Evolutionary conservation across 495 filamentous ascomycete species (phyloP), one percentile per base, ranked within the genome.

Genomic region (Rusavskia elegans): DNA sequence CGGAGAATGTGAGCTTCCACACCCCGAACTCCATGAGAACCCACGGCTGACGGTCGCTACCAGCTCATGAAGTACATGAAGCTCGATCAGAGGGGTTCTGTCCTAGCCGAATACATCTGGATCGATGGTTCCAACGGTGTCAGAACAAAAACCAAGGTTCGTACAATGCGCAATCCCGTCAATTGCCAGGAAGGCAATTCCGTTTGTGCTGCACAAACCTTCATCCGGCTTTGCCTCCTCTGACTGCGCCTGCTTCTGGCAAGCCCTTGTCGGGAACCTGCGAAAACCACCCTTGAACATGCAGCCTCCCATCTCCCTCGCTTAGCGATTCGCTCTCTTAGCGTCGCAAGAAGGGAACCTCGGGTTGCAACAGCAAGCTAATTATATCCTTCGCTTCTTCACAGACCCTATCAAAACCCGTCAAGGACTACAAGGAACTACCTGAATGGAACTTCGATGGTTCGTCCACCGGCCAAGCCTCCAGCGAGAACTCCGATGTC

Each of bases 391-490:
- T 46, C 48, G 16, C 40, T 53, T 14, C 27, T 20, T 40, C 57
- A 21, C 66, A 97, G 90, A 96, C 90, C 58, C 78, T 95, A 39
- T 76, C 71, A 61, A 80, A 82, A 68, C 68, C 80, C 55, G 69
- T 72, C 51, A 70, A 72, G 37, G 67, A 62, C 50, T 71, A 87
- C 53, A 83, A 87, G 51, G 87, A 96, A 55, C 87, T 98, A 54
- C 87, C 90, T 55, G 87, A 94, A 68, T 98, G 92, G 92, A 98
- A 97, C 77, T 98, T 98, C 64, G 92, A 98, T 65, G 92, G 92
- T 66, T 94, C 87, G 51, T 95, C 89, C 19, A 95, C 87, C 59
- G 85, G 75, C 61, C 92, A 98, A 70, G 92, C 92, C 50, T 87
- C 89, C 32, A 87, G 90, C 64, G 86, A 90, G 69, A 88, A 98